Base-by-base conservation (phyloP, 1,284 basidiomycete genomes). In the Microbotryum intermedium region DNA sequence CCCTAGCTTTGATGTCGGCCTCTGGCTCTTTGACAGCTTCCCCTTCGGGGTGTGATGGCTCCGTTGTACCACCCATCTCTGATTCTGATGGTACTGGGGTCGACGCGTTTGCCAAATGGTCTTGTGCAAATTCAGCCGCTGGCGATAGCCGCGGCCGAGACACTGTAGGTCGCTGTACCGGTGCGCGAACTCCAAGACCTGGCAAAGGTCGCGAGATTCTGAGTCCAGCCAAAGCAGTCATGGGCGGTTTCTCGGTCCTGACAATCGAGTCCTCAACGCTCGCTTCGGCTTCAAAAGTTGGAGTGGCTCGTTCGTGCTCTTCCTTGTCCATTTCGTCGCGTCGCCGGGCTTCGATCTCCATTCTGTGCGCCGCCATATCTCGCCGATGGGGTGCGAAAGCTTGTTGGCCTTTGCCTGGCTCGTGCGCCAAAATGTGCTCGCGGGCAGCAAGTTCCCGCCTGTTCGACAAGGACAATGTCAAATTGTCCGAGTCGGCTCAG, bases 391-490 rank as follows among this genome's bases (percentile, higher is more conserved):
- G 70, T 2, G 70, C 69, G 49, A 73, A 73, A 0, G 72, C 72
- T 48, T 66, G 61, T 55, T 73, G 72, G 4, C 71, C 71, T 25
- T 65, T 62, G 7, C 72, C 77, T 66, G 87, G 84, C 6, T 88
- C 89, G 71, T 93, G 90, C 72, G 90, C 87, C 60, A 92, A 81
- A 86, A 94, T 90, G 73, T 93, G 88, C 71, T 93, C 90, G 26
- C 88, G 81, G 0, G 87, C 82, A 0, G 91, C 91, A 16, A 94
- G 80, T 70, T 91, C 89, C 59, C 86, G 84, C 62, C 88, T 86
- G 67, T 29, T 4, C 8, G 29, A n/a, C 30, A 25, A 26, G 23
- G 29, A 23, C 55, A 30, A 39, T 10, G 26, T 21, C 9, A 29
- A 26, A 13, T n/a, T n/a, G 26, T 4, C 13, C 1, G n/a, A 26